Conservation (phyloP, 306 rosid genomes). For the Fagus crenata region DNA sequence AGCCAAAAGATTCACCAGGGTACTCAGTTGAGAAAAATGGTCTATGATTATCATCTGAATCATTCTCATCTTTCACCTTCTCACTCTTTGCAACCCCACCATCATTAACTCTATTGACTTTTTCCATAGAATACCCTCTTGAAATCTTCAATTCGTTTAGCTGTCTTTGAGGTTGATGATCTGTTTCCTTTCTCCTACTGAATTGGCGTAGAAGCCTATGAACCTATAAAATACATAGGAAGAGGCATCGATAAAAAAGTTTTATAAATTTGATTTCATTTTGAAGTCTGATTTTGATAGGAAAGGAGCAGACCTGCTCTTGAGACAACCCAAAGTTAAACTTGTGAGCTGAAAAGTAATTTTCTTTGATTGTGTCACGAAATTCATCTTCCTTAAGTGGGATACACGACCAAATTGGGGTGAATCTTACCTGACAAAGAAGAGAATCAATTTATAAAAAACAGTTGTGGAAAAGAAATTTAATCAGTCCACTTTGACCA, state of each 20-base stretch:
- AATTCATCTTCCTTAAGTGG: slow-evolving; percentile 56
- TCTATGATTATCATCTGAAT: slow-evolving; percentile 14
- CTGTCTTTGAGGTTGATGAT: slow-evolving; percentile 19
- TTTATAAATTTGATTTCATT: slow-evolving; percentile 3
- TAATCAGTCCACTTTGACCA: background rate
- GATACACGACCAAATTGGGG: slow-evolving; percentile 49
- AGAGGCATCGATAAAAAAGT: slow-evolving; percentile 13
- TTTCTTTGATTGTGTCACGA: slow-evolving; percentile 46
- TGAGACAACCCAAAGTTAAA: slow-evolving; percentile 63
- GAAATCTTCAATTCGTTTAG: slow-evolving; percentile 11
- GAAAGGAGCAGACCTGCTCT: slow-evolving; percentile 52
- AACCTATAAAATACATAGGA: slow-evolving; percentile 43
- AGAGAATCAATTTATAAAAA: background rate
- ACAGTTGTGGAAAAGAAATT: background rate
- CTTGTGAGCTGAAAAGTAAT: slow-evolving; percentile 49
- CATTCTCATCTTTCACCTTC: slow-evolving; percentile 18
- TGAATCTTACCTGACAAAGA: slow-evolving; percentile 47
- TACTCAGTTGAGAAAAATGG: slow-evolving; percentile 8
- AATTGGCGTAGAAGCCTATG: slow-evolving; percentile 46
- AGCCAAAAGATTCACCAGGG: slow-evolving; percentile 28
- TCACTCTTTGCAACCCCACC: slow-evolving; percentile 20
- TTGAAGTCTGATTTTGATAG: slow-evolving; percentile 17
- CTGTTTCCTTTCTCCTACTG: slow-evolving; percentile 31
- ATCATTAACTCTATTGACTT: slow-evolving; percentile 28
- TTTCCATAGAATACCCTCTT: slow-evolving; percentile 9